Base-by-base conservation (phyloP, 768 basidiomycete genomes). In the Termitomyces sp. region DNA sequence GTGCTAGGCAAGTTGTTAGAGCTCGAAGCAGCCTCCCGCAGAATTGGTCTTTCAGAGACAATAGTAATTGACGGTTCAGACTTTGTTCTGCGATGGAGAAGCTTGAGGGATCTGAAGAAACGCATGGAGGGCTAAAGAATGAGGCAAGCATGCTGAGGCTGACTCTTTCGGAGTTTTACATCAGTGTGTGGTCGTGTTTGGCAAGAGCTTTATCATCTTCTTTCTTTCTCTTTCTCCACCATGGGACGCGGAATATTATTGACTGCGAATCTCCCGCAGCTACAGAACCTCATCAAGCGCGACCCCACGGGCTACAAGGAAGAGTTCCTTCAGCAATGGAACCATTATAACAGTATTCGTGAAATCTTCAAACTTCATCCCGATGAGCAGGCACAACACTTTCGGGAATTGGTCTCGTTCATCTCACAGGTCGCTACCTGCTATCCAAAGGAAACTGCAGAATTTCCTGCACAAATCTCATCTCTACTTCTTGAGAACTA, bases 221-320 rank as follows among this genome's bases (percentile, higher is more conserved):
- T 48, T 44, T 56, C 53, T 59, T 44, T 51, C 40, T 58, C 55
- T 59, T 48, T 24, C 16, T 37, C 51, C 43, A 54, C 56, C 56
- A 83, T 82, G 81, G 82, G 77, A 63, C 81, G 91, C 57, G 91
- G 90, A 49, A 79, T 89, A 52, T 81, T 94, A 55, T 82, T 96
- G 63, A 88, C 92, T 33, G 84, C 91, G 16, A 96, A 96, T 68
- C 83, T 98, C 9, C 95, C 97, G 0, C 93, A 97, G 68, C 81
- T 99, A 8, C 96, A 98, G 71, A 98, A 98, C 70, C 80, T 98
- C 53, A 95, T 99, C 71, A 99, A 99, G 70, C 84, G 97, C 44
- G 93, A 97, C 70, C 91, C 96, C 3, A 72, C 76, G 9, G 87
- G 84, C 0, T 98, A 99, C 78, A 89, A 85, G 69, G 96, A 98